Base-by-base conservation (phyloP, 352 stramenopile species). In the Globisporangium mamillatum region DNA sequence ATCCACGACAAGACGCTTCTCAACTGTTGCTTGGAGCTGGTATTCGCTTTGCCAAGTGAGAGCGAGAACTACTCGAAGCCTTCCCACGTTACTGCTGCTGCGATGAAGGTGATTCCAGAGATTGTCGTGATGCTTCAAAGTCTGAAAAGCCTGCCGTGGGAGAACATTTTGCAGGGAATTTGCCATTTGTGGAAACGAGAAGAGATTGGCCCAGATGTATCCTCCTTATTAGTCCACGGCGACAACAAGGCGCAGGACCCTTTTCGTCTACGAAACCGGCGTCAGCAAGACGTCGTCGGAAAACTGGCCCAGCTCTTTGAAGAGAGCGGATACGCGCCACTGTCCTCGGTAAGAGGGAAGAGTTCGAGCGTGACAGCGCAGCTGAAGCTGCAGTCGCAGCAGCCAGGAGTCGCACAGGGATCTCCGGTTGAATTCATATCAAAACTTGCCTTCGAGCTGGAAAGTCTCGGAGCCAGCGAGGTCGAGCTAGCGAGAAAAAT, bases 1-100 rank as follows among this genome's bases (percentile, higher is more conserved):
- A 27, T 24, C 0, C 53, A 77, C 20, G 78, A 83, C 29, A 57
- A 69, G 24, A 9, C 53, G 16, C 63, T 85, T 10, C 56, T 83
- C n/a, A 18, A 66, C 32, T 75, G 48, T 25, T 83, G 75, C 20
- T 32, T 80, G 5, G 61, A 77, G 10, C 18, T 75, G 41, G 16
- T 79, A 2, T 22, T 77, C 9, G 25, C 27, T 18, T 60, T 41
- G 7, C 12, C 54, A 10, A n/a, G 54, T n/a, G 54, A 38, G 4
- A 24, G 18, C 20, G 27, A 12, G 1, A n/a, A 44, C 54, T 5
- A 32, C 27, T 32, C 27, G 14, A 38, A 8, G 8, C 27, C 25
- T 20, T 14, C 3, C 14, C 38, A 48, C 4, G 38, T 18, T 22
- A 12, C 59, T 8, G 60, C 55, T 25, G 36, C 64, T 56, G 68